Conservation (phyloP, 345 rosid species). For the Boechera divaricarpa region DNA sequence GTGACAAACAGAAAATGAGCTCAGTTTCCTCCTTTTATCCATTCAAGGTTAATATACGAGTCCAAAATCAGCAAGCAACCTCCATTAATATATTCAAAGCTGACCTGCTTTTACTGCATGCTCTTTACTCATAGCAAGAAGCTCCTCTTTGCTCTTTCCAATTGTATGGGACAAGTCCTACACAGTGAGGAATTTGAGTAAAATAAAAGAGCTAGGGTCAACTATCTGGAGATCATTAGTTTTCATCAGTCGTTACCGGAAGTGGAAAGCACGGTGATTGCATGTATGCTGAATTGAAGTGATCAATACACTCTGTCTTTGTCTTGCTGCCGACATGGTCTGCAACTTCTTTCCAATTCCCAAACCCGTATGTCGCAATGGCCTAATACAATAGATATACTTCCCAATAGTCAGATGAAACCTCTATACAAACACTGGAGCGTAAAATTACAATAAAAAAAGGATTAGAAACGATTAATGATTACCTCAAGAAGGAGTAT, state of each 20-base stretch:
- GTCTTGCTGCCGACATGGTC: conserved; percentile 90
- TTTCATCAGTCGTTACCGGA: conserved; percentile 62
- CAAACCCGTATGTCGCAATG: conserved; percentile 93
- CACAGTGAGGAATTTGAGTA: conserved; percentile 29
- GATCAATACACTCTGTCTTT: conserved; percentile 72
- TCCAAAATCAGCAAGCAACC: conserved; percentile 14
- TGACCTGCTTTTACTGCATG: conserved; percentile 63
- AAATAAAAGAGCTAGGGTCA: conserved; percentile 8
- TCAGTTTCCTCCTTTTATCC: not conserved
- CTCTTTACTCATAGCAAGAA: conserved; percentile 82
- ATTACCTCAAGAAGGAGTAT: conserved; percentile 89
- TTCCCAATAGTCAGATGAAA: conserved; percentile 43
- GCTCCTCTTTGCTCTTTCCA: conserved; percentile 93
- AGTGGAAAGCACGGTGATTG: conserved; percentile 85
- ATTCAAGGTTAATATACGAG: conserved; percentile 3
- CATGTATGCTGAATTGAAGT: conserved; percentile 79
- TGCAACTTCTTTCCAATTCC: conserved; percentile 93
- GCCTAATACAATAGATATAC: conserved; percentile 58
- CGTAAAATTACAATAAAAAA: not conserved
- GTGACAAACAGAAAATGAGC: conserved; percentile 36
- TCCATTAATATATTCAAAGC: conserved; percentile 22
- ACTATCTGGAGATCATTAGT: conserved; percentile 2
- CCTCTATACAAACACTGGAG: conserved; percentile 29
- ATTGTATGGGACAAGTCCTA: conserved; percentile 86
- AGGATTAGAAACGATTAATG: conserved; percentile 13